These are phyloP conservation scores for Cyberlindnera subsufficiens DNA, from an alignment of 805 yeast genomes.

Conservation along the genomic window DNA sequence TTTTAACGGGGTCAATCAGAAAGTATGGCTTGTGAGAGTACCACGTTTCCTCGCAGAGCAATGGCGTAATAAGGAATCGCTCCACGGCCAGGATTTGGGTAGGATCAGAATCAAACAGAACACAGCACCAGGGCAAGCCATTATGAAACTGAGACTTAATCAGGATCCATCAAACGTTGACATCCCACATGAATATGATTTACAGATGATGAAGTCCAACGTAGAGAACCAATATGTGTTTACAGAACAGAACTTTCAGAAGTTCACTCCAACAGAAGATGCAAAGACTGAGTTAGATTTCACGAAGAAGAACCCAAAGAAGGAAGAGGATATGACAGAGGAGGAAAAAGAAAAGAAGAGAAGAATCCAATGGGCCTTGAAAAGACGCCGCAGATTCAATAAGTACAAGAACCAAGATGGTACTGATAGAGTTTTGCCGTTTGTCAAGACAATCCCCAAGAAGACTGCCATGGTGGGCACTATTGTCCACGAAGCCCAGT, in stretches of 20 bases:
- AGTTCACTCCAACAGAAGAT: slow-evolving; percentile 35
- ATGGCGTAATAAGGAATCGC: slow-evolving; percentile 61
- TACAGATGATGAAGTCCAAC: slow-evolving; percentile 68
- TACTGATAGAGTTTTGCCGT: slow-evolving; percentile 55
- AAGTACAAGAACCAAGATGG: slow-evolving; percentile 32
- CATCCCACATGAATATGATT: slow-evolving; percentile 81
- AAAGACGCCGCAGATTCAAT: slow-evolving; percentile 30
- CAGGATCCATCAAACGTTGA: slow-evolving; percentile 40
- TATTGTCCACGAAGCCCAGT: slow-evolving; percentile 87
- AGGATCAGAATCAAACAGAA: slow-evolving; percentile 48
- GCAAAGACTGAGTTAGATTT: slow-evolving; percentile 5
- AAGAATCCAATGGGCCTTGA: slow-evolving; percentile 17
- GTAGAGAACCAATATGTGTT: slow-evolving; percentile 85
- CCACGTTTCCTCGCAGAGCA: slow-evolving; percentile 81
- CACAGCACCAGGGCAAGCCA: slow-evolving; percentile 3
- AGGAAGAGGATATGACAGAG: slow-evolving; percentile 4
- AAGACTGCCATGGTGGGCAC: slow-evolving; percentile 84
- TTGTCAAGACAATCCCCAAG: slow-evolving; percentile 81
- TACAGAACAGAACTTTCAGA: slow-evolving; percentile 74
- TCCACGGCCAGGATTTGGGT: slow-evolving; percentile 75
- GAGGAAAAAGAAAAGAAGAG: slow-evolving; percentile 12
- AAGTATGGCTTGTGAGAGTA: slow-evolving; percentile 87
- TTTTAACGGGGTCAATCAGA: slow-evolving; percentile 51
- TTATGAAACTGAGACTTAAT: slow-evolving; percentile 51
- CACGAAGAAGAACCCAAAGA: background rate